Percentiles rank a stretch among this genome's conserved stretches.
phyloP scores from a whole-genome alignment of 352 stramenopile species.

The Aphanomyces stellatus region DNA sequence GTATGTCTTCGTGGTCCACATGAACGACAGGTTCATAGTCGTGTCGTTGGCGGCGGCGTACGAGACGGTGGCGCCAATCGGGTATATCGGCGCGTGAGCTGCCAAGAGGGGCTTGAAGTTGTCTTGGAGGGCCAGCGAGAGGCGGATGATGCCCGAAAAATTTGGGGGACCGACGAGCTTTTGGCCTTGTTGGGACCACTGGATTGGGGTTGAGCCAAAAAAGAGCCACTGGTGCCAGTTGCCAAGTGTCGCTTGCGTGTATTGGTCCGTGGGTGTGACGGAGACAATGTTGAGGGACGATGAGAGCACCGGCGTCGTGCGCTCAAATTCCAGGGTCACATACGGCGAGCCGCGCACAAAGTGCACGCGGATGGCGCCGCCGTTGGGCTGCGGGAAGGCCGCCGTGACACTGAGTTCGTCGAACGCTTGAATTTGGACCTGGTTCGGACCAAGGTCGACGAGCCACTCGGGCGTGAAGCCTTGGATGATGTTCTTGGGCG shows the following conservation, averaged over 20 bases:
- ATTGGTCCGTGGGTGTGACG: neutral
- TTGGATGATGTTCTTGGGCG: slow-evolving; percentile 44
- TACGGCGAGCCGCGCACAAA: slow-evolving; percentile 77
- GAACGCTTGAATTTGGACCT: slow-evolving; percentile 55
- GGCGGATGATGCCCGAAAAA: slow-evolving; percentile 1
- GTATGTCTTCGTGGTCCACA: neutral
- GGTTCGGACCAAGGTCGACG: slow-evolving; percentile 20
- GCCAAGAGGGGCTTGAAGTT: neutral
- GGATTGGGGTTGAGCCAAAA: neutral
- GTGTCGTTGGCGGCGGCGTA: neutral
- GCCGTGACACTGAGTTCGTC: slow-evolving; percentile 59
- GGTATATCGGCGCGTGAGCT: neutral
- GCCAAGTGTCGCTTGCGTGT: slow-evolving; percentile 1
- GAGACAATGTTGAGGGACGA: slow-evolving; percentile 20
- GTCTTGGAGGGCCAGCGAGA: neutral
- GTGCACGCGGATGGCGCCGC: slow-evolving; percentile 39
- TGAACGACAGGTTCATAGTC: neutral
- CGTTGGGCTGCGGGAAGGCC: slow-evolving; percentile 31
- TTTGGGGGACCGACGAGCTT: neutral
- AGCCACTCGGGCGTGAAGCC: slow-evolving; percentile 66
- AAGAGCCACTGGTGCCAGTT: slow-evolving; percentile 18
- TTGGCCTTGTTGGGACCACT: neutral
- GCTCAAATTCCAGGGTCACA: slow-evolving; percentile 56
- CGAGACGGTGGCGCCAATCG: neutral
- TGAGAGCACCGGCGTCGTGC: slow-evolving; percentile 44